Conservation (phyloP, 139 green algal species). For the Asterochloris erici region DNA sequence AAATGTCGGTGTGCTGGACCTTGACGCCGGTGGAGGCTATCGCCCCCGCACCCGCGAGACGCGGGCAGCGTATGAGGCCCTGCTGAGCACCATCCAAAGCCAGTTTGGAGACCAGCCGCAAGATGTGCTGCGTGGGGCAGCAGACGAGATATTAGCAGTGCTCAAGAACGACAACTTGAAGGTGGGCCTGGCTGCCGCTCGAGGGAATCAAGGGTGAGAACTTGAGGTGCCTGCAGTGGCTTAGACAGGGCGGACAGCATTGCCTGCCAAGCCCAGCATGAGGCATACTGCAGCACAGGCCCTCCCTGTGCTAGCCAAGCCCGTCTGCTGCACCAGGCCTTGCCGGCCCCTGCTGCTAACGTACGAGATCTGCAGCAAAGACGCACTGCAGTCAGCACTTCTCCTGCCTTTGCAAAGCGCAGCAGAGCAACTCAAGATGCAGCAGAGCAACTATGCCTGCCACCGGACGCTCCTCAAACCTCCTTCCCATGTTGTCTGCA, state of each 20-base stretch:
- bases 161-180: slow-evolving; percentile 81
- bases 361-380: too few relatives aligned
- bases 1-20: slow-evolving; percentile 60
- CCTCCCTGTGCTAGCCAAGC: too few relatives aligned
- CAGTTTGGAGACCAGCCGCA: slow-evolving; percentile 94
- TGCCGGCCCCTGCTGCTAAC: too few relatives aligned
- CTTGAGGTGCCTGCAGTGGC: background rate
- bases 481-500: slow-evolving; percentile 3
- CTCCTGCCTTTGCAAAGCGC: too few relatives aligned
- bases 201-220: background rate
- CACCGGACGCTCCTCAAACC: too few relatives aligned
- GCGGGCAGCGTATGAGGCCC: slow-evolving; percentile 85
- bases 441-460: too few relatives aligned
- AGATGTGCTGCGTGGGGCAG: slow-evolving; percentile 91
- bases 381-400: too few relatives aligned
- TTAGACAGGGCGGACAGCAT: too few relatives aligned
- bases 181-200: slow-evolving; percentile 13
- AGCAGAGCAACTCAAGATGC: too few relatives aligned
- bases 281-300: too few relatives aligned
- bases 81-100: slow-evolving; percentile 78
- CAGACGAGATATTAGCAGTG: slow-evolving; percentile 92
- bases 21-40: slow-evolving; percentile 75
- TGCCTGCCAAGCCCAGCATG: too few relatives aligned
- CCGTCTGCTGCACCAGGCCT: too few relatives aligned
- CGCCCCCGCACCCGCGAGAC: slow-evolving; percentile 83